Base-by-base conservation (phyloP, 805 yeast species). In the Candida insectalens region DNA sequence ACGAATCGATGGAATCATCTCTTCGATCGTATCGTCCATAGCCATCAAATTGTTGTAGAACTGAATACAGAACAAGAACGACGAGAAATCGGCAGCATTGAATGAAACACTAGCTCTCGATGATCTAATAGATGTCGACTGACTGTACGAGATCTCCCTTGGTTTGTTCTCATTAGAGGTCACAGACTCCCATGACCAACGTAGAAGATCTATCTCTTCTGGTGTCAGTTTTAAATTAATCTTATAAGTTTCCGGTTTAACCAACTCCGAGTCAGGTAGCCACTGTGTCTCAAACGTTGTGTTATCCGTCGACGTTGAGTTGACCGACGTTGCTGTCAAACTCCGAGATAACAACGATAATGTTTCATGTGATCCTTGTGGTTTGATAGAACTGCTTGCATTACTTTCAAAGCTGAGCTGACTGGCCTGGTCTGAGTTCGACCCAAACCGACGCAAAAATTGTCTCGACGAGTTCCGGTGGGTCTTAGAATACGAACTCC, bases 1-100 rank as follows among this genome's bases (percentile, higher is more conserved):
- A 41, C 70, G 69, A 42, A 83, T 73, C 5, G 83, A 73, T 0
- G 94, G 94, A 51, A 80, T 82, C 49, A 75, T 50, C 26, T 60
- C 64, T 43, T 77, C 84, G 40, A 84, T 61, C 10, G 59, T 60
- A 0, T 83, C 76, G 43, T 69, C 73, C 69, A 73, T 69, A 0
- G 71, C 53, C 25, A 83, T 59, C 33, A 83, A 56, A 48, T 82
- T 83, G 34, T 75, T 69, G 56, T 83, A 83, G 49, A 83, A 71
- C 51, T 83, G 94, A 35, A 77, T 66, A 48, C 89, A 81, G 51
- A 83, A 83, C 20, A 80, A 56, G 1, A 83, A 74, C 15, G 71
- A 67, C 19, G 68, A 67, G 44, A 58, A 73, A 33, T 64, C 65
- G 9, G 50, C 39, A 3, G 48, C 34, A 29, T 46, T 45, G 29